Percentiles rank a stretch among this genome's conserved stretches.
Evolutionary conservation across 2,329 filamentous ascomycete genomes (phyloP).

Genomic region (Epichloe hybrida): DNA sequence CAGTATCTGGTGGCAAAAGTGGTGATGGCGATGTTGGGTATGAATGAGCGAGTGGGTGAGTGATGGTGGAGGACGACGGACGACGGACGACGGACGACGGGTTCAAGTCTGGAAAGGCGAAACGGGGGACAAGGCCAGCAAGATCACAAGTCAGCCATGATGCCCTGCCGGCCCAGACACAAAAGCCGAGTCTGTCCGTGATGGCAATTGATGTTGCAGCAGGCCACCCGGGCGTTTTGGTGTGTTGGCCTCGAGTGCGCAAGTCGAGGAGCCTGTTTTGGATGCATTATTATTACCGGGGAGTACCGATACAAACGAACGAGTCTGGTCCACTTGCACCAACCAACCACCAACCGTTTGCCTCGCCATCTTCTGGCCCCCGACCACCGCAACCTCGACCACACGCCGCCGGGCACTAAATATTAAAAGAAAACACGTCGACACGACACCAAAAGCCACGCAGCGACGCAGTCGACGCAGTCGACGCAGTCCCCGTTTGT

Average conservation of each 20-base stretch:
- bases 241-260: conserved; percentile 1
- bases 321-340: no score
- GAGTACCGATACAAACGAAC: no score
- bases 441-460: no score
- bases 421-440: no score
- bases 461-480: no score
- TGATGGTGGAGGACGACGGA: background rate
- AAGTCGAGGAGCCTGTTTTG: background rate
- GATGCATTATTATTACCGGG: background rate
- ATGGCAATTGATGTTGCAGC: conserved; percentile 11
- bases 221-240: conserved; percentile 6
- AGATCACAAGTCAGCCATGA: conserved; percentile 1
- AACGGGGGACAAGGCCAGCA: background rate
- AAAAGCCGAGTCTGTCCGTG: conserved; percentile 6
- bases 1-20: background rate
- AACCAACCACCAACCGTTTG: no score
- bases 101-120: background rate
- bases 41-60: background rate
- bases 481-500: no score
- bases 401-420: no score
- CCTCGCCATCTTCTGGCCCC: no score
- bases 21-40: conserved; percentile 5
- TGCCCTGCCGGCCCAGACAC: conserved; percentile 6
- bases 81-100: background rate
- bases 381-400: no score